A percentile compares a stretch with the other conserved stretches of the same genome.
Conservation (phyloP, 2,329 filamentous ascomycete genomes). For the Diplodia corticola region DNA sequence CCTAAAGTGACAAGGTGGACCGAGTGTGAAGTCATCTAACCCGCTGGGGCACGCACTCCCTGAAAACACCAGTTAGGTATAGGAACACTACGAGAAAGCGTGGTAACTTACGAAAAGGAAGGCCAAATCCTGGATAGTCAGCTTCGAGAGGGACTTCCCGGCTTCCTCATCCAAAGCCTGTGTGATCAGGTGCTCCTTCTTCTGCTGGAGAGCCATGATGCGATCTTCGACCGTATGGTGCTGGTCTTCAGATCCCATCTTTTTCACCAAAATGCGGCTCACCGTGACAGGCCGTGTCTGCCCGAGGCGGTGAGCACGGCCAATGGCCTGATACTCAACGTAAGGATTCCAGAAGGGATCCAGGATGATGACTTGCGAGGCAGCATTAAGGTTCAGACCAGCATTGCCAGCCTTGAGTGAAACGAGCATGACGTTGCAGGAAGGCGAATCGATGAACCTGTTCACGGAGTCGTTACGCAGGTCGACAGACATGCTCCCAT, state of each 20-base stretch:
- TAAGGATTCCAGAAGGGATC: constrained; percentile 96
- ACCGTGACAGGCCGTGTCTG: constrained; percentile 73
- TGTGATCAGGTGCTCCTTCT: constrained; percentile 75
- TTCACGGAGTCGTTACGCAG: constrained; percentile 67
- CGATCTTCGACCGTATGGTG: constrained; percentile 74
- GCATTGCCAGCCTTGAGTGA: constrained; percentile 81
- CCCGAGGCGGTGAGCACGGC: constrained; percentile 85
- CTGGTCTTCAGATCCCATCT: constrained; percentile 44
- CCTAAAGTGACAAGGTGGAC: neutral
- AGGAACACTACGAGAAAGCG: neutral
- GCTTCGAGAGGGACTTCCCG: constrained; percentile 63
- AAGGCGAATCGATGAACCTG: constrained; percentile 63
- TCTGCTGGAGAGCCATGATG: constrained; percentile 75
- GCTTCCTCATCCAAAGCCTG: constrained; percentile 77
- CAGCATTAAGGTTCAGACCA: constrained; percentile 80
- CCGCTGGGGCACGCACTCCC: neutral
- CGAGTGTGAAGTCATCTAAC: neutral
- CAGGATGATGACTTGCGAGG: constrained; percentile 83
- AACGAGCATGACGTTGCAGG: constrained; percentile 70
- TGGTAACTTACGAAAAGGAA: constrained; percentile 60
- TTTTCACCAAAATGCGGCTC: constrained; percentile 73
- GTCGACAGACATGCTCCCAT: constrained; percentile 70
- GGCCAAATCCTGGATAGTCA: constrained; percentile 66
- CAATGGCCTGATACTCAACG: constrained; percentile 88
- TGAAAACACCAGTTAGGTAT: neutral